These are phyloP conservation scores for Blastosporella zonata DNA, from an alignment of 1,284 basidiomycete genomes.

Conservation along the genomic window DNA sequence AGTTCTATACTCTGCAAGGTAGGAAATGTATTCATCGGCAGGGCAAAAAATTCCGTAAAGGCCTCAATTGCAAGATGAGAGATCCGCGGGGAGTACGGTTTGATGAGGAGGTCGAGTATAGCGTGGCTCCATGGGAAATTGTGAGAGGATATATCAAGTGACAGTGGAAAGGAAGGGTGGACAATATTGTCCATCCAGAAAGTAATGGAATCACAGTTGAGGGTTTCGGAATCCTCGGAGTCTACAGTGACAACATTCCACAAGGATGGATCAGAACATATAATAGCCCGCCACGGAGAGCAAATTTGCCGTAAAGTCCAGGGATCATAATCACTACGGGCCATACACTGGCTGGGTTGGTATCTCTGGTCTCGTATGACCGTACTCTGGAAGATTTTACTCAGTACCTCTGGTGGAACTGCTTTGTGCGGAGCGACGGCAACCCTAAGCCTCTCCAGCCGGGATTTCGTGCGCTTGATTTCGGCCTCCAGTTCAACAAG, in stretches of 20 bases:
- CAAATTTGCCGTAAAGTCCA: not conserved
- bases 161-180: not conserved
- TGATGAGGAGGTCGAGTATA: too few species aligned
- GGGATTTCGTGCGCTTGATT: not conserved
- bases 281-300: not conserved
- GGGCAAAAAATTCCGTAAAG: too few species aligned
- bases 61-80: too few species aligned
- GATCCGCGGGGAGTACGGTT: too few species aligned
- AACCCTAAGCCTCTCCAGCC: not conserved
- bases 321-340: too few species aligned
- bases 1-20: not conserved
- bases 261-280: not conserved
- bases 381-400: not conserved
- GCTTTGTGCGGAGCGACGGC: not conserved
- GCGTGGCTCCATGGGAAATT: too few species aligned
- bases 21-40: too few species aligned
- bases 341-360: not conserved
- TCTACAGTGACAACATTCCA: not conserved
- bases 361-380: not conserved
- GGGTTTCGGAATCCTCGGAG: too few species aligned
- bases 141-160: too few species aligned
- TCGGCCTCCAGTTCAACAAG: not conserved
- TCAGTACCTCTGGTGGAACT: not conserved
- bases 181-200: not conserved
- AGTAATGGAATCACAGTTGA: not conserved